phyloP scores from a whole-genome alignment of 345 rosid genomes.

The Arabidopsis thaliana region TAIR10.1 NC_003076.8:6731501-6732000 shows the following conservation, averaged over 20 bases:
- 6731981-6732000: conserved; percentile 5
- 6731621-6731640: conserved; percentile 74
- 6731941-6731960: not conserved
- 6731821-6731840: conserved; percentile 98
- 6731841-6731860: conserved; percentile 96
- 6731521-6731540: conserved; percentile 6
- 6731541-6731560: conserved; percentile 5
- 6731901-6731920: conserved; percentile 16
- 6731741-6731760: conserved; percentile 47
- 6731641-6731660: conserved; percentile 61
- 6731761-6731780: conserved; percentile 60
- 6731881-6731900: conserved; percentile 12
- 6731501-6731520: conserved; percentile 18
- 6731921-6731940: conserved; percentile 12
- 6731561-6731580: not conserved
- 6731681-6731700: conserved; percentile 88
- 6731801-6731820: conserved; percentile 89
- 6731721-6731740: conserved; percentile 53
- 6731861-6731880: conserved; percentile 65
- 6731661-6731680: conserved; percentile 60
- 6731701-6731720: conserved; percentile 65
- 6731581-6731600: conserved; percentile 18
- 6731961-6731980: not conserved
- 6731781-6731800: conserved; percentile 95
- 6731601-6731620: conserved; percentile 69